Conservation (phyloP, 2,329 filamentous ascomycete species). For the Aspergillus tamarii region DNA sequence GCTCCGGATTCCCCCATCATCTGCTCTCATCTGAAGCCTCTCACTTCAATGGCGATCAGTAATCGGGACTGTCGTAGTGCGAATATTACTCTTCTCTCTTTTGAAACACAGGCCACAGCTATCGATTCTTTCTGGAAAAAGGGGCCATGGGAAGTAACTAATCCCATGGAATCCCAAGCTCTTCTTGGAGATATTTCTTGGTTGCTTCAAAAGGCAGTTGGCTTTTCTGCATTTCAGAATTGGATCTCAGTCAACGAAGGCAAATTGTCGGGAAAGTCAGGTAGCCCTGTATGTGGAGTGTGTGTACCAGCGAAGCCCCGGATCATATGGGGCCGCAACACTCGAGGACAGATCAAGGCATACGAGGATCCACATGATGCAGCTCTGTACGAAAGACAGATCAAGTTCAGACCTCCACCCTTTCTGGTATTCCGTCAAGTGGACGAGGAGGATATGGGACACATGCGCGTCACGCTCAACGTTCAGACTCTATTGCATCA, state of each 20-base stretch:
- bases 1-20: constrained; percentile 20
- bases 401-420: constrained; percentile 52
- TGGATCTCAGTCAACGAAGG: constrained; percentile 30
- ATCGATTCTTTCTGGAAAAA: constrained; percentile 21
- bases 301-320: constrained; percentile 38
- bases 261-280: not conserved
- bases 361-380: constrained; percentile 58
- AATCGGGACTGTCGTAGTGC: constrained; percentile 33
- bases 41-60: constrained; percentile 17
- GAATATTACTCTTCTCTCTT: constrained; percentile 36
- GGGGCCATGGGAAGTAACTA: constrained; percentile 30
- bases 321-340: constrained; percentile 38
- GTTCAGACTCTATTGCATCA: constrained; percentile 42
- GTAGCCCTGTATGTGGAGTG: constrained; percentile 5
- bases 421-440: constrained; percentile 45
- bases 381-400: constrained; percentile 52
- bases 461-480: constrained; percentile 46
- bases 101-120: constrained; percentile 23
- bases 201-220: constrained; percentile 34
- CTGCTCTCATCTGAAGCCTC: constrained; percentile 26
- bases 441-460: constrained; percentile 32
- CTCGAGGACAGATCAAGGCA: constrained; percentile 39
- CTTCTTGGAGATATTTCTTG: constrained; percentile 35
- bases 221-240: constrained; percentile 28
- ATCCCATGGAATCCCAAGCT: constrained; percentile 30